phyloP scores from a whole-genome alignment of 371 early-diverging fungal species.

The Paraphysoderma sedebokerense region DNA sequence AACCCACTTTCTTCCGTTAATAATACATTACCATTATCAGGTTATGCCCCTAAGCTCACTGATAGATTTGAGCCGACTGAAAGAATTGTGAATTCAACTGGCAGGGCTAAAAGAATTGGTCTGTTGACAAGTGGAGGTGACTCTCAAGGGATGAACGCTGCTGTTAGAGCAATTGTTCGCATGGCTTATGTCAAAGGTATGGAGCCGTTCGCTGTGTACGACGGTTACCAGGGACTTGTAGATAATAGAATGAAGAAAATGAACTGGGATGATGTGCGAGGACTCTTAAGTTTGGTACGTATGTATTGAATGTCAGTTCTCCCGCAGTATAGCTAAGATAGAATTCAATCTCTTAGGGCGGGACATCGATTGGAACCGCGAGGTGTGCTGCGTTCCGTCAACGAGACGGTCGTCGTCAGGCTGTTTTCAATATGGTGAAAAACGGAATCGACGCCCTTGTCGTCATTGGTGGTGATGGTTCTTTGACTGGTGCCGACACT shows the following conservation, averaged over 20 bases:
- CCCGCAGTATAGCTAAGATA: not conserved
- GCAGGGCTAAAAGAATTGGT: conserved; percentile 67
- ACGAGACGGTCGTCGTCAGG: conserved; percentile 73
- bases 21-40: too few species aligned
- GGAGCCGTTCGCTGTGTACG: conserved; percentile 77
- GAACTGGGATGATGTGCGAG: conserved; percentile 81
- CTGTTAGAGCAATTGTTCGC: conserved; percentile 88
- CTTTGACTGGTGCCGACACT: conserved; percentile 88
- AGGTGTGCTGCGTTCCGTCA: conserved; percentile 77
- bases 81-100: too few species aligned
- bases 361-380: conserved; percentile 96
- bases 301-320: not conserved
- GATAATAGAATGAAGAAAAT: conserved; percentile 61
- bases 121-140: conserved; percentile 98
- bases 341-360: conserved; percentile 40
- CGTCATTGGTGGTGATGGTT: conserved; percentile 98
- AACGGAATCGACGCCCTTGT: conserved; percentile 90
- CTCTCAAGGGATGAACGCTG: conserved; percentile 98
- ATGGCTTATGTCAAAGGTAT: conserved; percentile 69
- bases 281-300: conserved; percentile 53
- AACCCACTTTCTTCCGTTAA: conserved; percentile 23
- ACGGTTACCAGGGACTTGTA: conserved; percentile 80
- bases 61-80: too few species aligned
- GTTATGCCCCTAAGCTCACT: not conserved
- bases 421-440: conserved; percentile 69